Evolutionary conservation across 129 eudicot genomes (phyloP), one percentile per base, ranked within the genome.

Genomic region (Ambrosia artemisiifolia): DNA sequence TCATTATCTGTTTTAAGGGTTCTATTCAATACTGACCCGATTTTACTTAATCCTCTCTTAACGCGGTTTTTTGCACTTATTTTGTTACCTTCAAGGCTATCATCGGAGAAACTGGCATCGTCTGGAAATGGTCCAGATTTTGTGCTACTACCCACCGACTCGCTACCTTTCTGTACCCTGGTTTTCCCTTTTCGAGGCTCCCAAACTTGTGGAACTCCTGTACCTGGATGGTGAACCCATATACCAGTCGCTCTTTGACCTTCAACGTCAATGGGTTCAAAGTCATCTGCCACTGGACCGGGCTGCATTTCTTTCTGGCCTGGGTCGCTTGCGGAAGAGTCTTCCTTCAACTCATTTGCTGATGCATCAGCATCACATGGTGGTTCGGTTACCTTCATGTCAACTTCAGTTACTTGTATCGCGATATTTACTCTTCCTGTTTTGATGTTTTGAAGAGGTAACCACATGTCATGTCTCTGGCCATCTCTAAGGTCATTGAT

Each of bases 141-240:
- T 35, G 51, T 83, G 34, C 63, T 55, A 46, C 85, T 65, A n/a
- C 84, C 85, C 24, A 70, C 43, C 11, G 77, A 28, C 60, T 70
- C 83, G 17, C 80, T 75, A 28, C 48, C 51, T 33, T 71, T 85
- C 28, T 56, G 40, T 36, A 63, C 72, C 50, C 87, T 75, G 32
- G 75, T 79, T 61, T 83, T 90, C 54, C 90, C 95, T 57, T 88
- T 94, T 74, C 96, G 81, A 11, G 96, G 89, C 75, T 90, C 97
- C 99, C 99, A 94, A 63, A 83, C 74, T 79, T 86, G 91, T 33
- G 93, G 72, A 34, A 88, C 80, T 75, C 86, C 99, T 36, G 96
- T 79, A 53, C 97, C 99, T 5, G 96, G 96, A 46, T 77, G 93
- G 64, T 94, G 97, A 49, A 94, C 85, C 99, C 99, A 94, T 60